phyloP scores from a whole-genome alignment of 768 basidiomycete species.

The Lactarius pseudohatsudake region DNA sequence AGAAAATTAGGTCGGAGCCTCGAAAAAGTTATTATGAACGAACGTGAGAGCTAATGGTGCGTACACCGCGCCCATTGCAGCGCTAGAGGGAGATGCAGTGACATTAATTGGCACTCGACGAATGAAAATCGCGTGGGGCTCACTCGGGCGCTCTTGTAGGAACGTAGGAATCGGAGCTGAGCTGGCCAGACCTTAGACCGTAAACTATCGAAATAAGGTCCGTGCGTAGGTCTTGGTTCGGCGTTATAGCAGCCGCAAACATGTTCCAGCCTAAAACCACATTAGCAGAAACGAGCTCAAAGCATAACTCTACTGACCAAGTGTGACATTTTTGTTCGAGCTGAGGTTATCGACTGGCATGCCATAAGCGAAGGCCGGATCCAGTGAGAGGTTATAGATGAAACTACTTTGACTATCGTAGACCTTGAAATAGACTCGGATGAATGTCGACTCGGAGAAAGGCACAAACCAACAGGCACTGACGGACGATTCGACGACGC shows the following conservation, averaged over 20 bases:
- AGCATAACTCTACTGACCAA: slow-evolving; percentile 1
- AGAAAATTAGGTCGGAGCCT: not conserved
- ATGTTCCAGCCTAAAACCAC: slow-evolving; percentile 12
- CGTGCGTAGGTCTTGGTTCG: not conserved
- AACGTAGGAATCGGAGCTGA: no score
- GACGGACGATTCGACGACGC: slow-evolving; percentile 42
- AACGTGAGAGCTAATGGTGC: slow-evolving; percentile 31
- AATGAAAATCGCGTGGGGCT: not conserved
- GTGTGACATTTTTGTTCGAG: not conserved
- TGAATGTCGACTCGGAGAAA: not conserved
- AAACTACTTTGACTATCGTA: slow-evolving; percentile 11
- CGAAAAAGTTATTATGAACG: not conserved
- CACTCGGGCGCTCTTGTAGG: slow-evolving; percentile 8
- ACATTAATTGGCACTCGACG: not conserved
- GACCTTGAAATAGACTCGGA: slow-evolving; percentile 11
- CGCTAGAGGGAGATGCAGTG: slow-evolving; percentile 8
- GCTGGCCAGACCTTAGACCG: no score
- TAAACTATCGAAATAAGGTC: slow-evolving; percentile 20
- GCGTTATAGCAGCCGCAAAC: slow-evolving; percentile 18
- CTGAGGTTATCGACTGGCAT: slow-evolving; percentile 12
- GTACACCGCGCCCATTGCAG: slow-evolving; percentile 30
- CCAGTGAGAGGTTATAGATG: not conserved
- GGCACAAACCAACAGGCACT: slow-evolving; percentile 2
- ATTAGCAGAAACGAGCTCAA: not conserved
- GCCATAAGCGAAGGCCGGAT: slow-evolving; percentile 6